Conservation (phyloP, 495 filamentous ascomycete genomes). For the Aspergillus indologenus region DNA sequence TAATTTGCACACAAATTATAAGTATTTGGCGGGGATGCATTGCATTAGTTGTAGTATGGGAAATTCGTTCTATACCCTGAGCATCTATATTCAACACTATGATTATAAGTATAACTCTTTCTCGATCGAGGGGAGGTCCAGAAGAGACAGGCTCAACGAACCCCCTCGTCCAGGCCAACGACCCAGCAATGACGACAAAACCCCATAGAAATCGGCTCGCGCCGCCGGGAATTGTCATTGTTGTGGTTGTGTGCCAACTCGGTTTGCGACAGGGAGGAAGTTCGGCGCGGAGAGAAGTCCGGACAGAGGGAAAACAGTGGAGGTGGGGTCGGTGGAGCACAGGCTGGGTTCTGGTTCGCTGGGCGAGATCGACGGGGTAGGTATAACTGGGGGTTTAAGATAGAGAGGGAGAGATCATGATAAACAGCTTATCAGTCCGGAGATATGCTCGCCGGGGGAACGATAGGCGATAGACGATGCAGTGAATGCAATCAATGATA, state of each 20-base stretch:
- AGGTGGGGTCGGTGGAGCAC: constrained; percentile 1
- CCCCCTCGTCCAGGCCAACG: constrained; percentile 70
- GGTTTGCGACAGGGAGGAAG: neutral
- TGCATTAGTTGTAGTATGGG: too few relatives aligned
- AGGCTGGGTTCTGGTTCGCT: neutral
- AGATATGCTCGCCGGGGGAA: neutral
- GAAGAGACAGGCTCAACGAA: constrained; percentile 52
- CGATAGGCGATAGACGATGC: too few relatives aligned
- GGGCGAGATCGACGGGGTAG: too few relatives aligned
- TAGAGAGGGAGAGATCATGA: too few relatives aligned
- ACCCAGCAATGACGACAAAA: constrained; percentile 75
- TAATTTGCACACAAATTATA: constrained; percentile 39
- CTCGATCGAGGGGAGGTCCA: too few relatives aligned
- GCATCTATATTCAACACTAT: too few relatives aligned
- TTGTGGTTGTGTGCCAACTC: neutral
- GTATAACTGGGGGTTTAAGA: too few relatives aligned
- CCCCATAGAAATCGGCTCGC: constrained; percentile 72
- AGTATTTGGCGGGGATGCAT: constrained; percentile 38
- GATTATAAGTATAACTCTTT: too few relatives aligned
- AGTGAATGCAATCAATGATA: too few relatives aligned
- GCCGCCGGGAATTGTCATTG: constrained; percentile 41
- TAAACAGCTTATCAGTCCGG: too few relatives aligned
- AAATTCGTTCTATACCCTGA: too few relatives aligned
- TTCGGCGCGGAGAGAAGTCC: neutral
- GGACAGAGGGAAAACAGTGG: neutral